Evolutionary conservation across 1,284 basidiomycete species (phyloP), one percentile per base, ranked within the genome.

Genomic region (Fomitopsis schrenkii): DNA sequence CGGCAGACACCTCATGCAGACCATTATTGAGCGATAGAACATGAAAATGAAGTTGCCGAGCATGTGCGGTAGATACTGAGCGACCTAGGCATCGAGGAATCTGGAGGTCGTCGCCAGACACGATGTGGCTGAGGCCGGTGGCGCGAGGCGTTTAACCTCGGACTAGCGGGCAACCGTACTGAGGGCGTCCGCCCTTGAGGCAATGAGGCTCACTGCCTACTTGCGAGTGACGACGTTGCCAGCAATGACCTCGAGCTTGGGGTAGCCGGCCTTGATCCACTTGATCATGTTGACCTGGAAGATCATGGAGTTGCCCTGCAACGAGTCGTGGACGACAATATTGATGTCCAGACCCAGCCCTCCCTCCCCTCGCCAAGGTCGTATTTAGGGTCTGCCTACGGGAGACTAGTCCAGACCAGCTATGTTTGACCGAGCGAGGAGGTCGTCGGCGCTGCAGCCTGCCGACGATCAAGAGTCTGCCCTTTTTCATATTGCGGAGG

Each of bases 171-270:
- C 22, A 22, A 22, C 22, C 22, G 22, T 22, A 22, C 22, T n/a
- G 9, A 99, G 84, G 42, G 84, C 97, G 70, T 99, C 97, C 6
- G 96, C 97, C 61, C 97, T 97, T 6, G 95, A 97, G 26, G 85
- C 89, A 67, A 99, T 98, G 62, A 99, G 87, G 59, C 83, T 87
- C 17, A 97, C 97, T 4, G 97, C 97, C 75, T 99, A 97, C 74
- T 98, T 96, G 62, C 97, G 91, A 8, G 96, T 98, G 62, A 99
- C 97, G 63, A 99, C 95, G 74, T 99, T 98, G 50, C 97, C 97
- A 2, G 95, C 97, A 62, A 99, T 94, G 67, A 98, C 91, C 70
- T 99, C 94, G 63, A 95, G 85, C 64, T 85, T 80, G 44, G 94
- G 93, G 79, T 83, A 94, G 1, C 86, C 93, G 61, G 80, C 53